These are phyloP conservation scores for Mallotus repandus DNA, from an alignment of 441 rosid genomes.

Conservation along the genomic window DNA sequence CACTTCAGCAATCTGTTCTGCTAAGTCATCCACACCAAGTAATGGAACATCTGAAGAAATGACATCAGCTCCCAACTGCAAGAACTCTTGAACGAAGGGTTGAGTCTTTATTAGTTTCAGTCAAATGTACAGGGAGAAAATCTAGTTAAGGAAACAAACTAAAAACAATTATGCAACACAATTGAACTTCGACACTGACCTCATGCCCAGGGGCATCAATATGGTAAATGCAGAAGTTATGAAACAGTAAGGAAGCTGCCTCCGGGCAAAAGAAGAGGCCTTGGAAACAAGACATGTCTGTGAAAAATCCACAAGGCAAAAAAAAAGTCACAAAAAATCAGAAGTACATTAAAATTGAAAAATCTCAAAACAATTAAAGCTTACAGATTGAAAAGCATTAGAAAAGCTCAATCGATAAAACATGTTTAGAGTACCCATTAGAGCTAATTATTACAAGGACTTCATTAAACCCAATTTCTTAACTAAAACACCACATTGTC, in stretches of 20 bases:
- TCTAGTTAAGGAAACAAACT: not conserved
- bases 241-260: slow-evolving; percentile 73
- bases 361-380: not conserved
- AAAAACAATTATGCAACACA: not conserved
- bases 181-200: slow-evolving; percentile 50
- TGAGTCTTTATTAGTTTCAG: slow-evolving; percentile 33
- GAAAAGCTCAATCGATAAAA: not conserved
- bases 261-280: slow-evolving; percentile 73
- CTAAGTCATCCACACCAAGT: slow-evolving; percentile 66
- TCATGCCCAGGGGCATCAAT: slow-evolving; percentile 91
- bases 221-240: slow-evolving; percentile 86
- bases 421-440: slow-evolving; percentile 1
- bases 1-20: slow-evolving; percentile 79
- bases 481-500: not conserved
- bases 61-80: slow-evolving; percentile 82
- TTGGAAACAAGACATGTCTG: slow-evolving; percentile 79
- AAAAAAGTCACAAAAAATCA: slow-evolving; percentile 11
- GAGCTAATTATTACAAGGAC: not conserved
- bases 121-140: slow-evolving; percentile 8
- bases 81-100: slow-evolving; percentile 58
- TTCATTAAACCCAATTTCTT: not conserved
- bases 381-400: not conserved
- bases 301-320: slow-evolving; percentile 17
- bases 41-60: slow-evolving; percentile 59
- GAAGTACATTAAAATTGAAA: slow-evolving; percentile 9